Evolutionary conservation across 1,284 basidiomycete species (phyloP).

Genomic region (Schizophyllum commune): DNA sequence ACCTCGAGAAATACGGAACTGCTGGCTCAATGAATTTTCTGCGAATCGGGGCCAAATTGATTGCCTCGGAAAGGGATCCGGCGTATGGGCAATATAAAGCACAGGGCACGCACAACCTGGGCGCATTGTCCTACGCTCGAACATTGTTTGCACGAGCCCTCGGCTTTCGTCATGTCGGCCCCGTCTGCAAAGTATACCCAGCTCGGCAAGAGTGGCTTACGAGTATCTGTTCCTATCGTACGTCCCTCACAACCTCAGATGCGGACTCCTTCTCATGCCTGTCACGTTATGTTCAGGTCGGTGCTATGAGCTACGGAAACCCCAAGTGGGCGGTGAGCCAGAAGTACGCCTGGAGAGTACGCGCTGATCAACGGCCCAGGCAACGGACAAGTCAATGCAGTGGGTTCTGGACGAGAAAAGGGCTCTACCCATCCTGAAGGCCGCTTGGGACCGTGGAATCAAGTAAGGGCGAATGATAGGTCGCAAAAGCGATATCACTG

Average conservation of each 20-base stretch:
- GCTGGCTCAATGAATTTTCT: no score
- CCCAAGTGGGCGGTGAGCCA: conserved; percentile 18
- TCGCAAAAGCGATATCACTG: no score
- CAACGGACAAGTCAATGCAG: conserved; percentile 12
- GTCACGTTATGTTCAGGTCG: conserved; percentile 17
- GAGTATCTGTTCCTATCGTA: conserved; percentile 35
- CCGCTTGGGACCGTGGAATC: conserved; percentile 38
- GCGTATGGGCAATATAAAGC: no score
- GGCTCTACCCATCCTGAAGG: conserved; percentile 31
- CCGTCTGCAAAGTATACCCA: neutral
- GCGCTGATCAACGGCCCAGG: neutral
- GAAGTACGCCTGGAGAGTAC: neutral
- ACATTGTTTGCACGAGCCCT: no score
- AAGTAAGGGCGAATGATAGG: conserved; percentile 12
- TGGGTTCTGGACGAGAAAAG: conserved; percentile 40
- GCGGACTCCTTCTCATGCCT: neutral
- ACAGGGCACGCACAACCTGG: no score
- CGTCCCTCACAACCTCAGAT: conserved; percentile 4
- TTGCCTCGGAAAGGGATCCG: no score
- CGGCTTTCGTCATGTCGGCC: neutral
- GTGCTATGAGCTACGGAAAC: conserved; percentile 32
- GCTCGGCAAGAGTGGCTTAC: conserved; percentile 34
- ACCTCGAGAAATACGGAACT: no score
- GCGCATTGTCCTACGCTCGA: no score
- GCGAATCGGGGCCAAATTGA: no score